Base-by-base conservation (phyloP, 352 stramenopile genomes). In the Pythium phragmitis region DNA sequence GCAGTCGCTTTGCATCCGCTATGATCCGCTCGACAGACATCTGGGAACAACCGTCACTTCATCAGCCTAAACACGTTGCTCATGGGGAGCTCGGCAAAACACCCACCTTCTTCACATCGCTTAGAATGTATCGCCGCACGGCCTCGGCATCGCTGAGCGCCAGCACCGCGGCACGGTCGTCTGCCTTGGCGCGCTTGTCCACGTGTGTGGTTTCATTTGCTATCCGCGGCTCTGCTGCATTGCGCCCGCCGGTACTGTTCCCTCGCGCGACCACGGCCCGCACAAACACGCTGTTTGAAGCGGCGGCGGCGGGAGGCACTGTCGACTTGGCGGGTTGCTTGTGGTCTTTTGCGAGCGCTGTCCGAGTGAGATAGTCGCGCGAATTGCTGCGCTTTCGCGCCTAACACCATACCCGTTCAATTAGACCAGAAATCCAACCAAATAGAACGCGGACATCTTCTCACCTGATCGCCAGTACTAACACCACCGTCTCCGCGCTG, bases 11-110 rank as follows among this genome's bases (percentile, higher is more conserved):
- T 46, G 82, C 82, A 51, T 92, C 79, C 23, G 77, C 68, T n/a
- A 94, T 81, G 26, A 94, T 77, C 36, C 82, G 78, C 52, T 90
- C 82, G 64, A 94, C 88, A 36, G 83, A 90, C 70, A 94, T 91
- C 79, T 91, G 28, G 11, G 28, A 50, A 16, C 45, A 7, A 2
- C 4, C 34, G 11, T 13, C 34, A 13, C 34, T 9, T 13, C 34
- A n/a, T 33, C 13, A 30, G 7, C 21, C 17, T 30, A 5, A 50
- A n/a, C 13, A 33, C 9, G 5, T 26, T 50, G 7, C 19, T 50
- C 45, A 30, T 30, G 26, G 26, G 26, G 26, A 30, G 26, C 26
- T 30, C 4, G 1, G 26, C 26, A 26, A 33, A 30, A 28, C 45
- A 57, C 70, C 56, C 71, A 91, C 84, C 50, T 76, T 71, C 68